phyloP scores from a whole-genome alignment of 2,329 filamentous ascomycete species.

The Sarocladium brachiariae region DNA sequence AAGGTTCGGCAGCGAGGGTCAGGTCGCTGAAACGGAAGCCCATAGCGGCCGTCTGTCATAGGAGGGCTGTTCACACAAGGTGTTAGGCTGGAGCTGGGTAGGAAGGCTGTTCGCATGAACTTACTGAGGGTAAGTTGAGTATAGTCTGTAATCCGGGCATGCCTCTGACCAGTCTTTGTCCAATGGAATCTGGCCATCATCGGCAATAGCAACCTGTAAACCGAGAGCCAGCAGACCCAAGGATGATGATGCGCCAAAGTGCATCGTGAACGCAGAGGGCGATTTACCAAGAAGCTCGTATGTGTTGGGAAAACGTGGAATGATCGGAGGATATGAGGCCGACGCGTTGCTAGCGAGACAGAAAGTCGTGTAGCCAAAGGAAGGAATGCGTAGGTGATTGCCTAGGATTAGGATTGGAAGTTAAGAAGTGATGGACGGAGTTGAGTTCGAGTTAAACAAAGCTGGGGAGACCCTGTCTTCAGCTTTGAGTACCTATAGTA shows the following conservation, averaged over 20 bases:
- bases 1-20: constrained; percentile 80
- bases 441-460: too few relatives aligned
- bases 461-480: too few relatives aligned
- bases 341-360: too few relatives aligned
- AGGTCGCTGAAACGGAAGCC: constrained; percentile 81
- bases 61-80: constrained; percentile 52
- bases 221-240: constrained; percentile 21
- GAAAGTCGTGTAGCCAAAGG: too few relatives aligned
- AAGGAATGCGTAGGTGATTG: too few relatives aligned
- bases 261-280: constrained; percentile 15
- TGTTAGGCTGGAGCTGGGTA: neutral
- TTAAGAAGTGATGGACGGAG: too few relatives aligned
- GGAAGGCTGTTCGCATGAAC: constrained; percentile 11
- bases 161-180: constrained; percentile 18
- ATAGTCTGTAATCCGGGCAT: constrained; percentile 35
- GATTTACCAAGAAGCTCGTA: too few relatives aligned
- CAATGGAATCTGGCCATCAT: constrained; percentile 20
- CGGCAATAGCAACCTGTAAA: constrained; percentile 16
- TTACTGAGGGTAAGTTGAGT: constrained; percentile 33
- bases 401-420: too few relatives aligned
- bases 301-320: too few relatives aligned
- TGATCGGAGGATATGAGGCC: too few relatives aligned
- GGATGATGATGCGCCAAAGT: constrained; percentile 20
- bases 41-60: constrained; percentile 69
- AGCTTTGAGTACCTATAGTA: too few relatives aligned